Evolutionary conservation across 768 basidiomycete genomes (phyloP).

Genomic region (Cyclocybe aegerita): DNA sequence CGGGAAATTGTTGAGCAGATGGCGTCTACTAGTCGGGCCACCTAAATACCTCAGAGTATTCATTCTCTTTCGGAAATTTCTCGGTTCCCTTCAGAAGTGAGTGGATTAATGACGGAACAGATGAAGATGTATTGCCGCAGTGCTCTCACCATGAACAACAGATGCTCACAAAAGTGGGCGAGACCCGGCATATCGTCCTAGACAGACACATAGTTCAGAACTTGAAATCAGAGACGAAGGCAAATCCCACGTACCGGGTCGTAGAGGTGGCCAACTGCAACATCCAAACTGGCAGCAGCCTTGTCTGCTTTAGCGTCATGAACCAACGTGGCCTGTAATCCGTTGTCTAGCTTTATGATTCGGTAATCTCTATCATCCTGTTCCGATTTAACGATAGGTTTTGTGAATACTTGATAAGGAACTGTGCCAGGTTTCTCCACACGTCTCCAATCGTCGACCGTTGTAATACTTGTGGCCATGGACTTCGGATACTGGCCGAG

Average conservation of each 20-base stretch:
- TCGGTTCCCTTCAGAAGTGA: slow-evolving; percentile 61
- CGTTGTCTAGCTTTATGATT: slow-evolving; percentile 83
- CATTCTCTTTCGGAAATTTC: slow-evolving; percentile 89
- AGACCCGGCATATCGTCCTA: slow-evolving; percentile 89
- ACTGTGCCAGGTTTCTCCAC: slow-evolving; percentile 15
- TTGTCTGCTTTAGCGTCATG: slow-evolving; percentile 89
- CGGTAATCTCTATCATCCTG: slow-evolving; percentile 82
- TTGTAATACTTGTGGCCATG: slow-evolving; percentile 16
- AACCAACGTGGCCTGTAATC: slow-evolving; percentile 81
- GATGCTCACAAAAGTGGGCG: slow-evolving; percentile 94
- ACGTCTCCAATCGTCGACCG: slow-evolving; percentile 17
- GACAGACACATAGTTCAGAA: slow-evolving; percentile 9
- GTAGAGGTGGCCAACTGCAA: slow-evolving; percentile 89
- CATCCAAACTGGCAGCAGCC: slow-evolving; percentile 91
- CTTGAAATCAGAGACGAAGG: slow-evolving; percentile 18
- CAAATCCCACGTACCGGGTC: slow-evolving; percentile 71
- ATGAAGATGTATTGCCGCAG: background rate
- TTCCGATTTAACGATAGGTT: slow-evolving; percentile 61
- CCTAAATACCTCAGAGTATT: slow-evolving; percentile 74
- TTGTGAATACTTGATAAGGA: slow-evolving; percentile 22
- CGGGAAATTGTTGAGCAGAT: background rate
- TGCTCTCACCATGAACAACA: slow-evolving; percentile 85
- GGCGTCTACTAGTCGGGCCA: background rate
- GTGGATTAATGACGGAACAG: background rate
- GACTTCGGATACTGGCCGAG: background rate